Conservation (phyloP, 805 yeast species). For the Komagataella ulmi region DNA sequence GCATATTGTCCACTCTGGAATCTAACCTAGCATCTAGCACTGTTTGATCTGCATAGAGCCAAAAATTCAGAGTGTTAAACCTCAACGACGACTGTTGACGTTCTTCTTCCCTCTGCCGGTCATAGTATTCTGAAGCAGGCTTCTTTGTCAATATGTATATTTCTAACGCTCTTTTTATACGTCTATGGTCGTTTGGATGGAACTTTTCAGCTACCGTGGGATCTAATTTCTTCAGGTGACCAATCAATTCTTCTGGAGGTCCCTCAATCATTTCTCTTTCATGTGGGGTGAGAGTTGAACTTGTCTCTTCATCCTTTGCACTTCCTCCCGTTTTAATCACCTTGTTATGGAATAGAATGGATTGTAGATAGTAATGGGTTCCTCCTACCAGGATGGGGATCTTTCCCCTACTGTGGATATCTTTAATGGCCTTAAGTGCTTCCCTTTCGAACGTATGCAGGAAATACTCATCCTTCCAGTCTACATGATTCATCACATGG, state of each 20-base stretch:
- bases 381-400: conserved; percentile 90
- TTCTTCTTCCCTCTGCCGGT: conserved; percentile 35
- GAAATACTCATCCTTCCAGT: conserved; percentile 71
- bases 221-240: conserved; percentile 39
- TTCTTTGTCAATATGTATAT: conserved; percentile 56
- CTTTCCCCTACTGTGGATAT: conserved; percentile 54
- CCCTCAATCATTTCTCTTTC: conserved; percentile 37
- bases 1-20: conserved; percentile 73
- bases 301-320: conserved; percentile 1
- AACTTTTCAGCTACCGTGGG: conserved; percentile 67
- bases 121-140: conserved; percentile 60
- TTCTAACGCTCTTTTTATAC: conserved; percentile 72
- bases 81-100: conserved; percentile 32
- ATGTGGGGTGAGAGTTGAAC: conserved; percentile 10
- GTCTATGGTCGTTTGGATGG: conserved; percentile 81
- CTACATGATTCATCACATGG: conserved; percentile 76
- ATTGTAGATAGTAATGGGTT: conserved; percentile 85
- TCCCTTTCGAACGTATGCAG: conserved; percentile 70
- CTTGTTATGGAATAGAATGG: conserved; percentile 50
- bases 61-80: conserved; percentile 55
- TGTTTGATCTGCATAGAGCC: conserved; percentile 65
- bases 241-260: conserved; percentile 34
- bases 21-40: conserved; percentile 55
- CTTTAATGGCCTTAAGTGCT: conserved; percentile 48
- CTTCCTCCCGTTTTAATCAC: not conserved